These are phyloP conservation scores for Penicillium psychrosexuale DNA, from an alignment of 2,329 filamentous ascomycete species.

Conservation along the genomic window DNA sequence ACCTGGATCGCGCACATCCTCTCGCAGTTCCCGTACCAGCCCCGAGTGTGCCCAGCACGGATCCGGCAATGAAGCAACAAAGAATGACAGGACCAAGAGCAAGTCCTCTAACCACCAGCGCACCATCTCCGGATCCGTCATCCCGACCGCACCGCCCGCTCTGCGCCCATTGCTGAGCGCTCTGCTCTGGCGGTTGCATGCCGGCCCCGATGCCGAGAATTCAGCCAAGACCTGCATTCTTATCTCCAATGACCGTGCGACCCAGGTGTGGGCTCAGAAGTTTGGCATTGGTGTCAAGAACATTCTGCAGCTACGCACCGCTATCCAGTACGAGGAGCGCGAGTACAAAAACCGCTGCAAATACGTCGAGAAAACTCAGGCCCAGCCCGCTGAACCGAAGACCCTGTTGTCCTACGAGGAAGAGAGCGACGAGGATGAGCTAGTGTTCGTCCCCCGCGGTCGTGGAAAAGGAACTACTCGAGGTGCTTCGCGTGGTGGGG, in stretches of 20 bases:
- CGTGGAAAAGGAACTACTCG: constrained; percentile 36
- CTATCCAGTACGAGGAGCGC: constrained; percentile 47
- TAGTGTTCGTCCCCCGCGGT: constrained; percentile 47
- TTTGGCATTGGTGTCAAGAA: constrained; percentile 49
- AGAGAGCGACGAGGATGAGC: constrained; percentile 49
- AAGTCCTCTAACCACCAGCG: constrained; percentile 30
- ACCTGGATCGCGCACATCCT: constrained; percentile 44
- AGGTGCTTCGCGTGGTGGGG: constrained; percentile 27
- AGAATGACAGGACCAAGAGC: constrained; percentile 21
- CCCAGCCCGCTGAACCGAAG: constrained; percentile 37
- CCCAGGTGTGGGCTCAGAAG: constrained; percentile 47
- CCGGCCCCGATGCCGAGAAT: constrained; percentile 31
- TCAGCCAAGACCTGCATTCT: constrained; percentile 41
- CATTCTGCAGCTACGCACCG: constrained; percentile 47
- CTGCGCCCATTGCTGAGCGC: constrained; percentile 46
- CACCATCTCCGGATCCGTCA: constrained; percentile 32
- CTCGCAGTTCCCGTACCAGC: constrained; percentile 46
- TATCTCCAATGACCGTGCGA: constrained; percentile 44
- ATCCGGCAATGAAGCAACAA: constrained; percentile 20
- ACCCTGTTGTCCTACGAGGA: constrained; percentile 47
- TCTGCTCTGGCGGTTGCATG: constrained; percentile 46
- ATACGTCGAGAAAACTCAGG: constrained; percentile 44
- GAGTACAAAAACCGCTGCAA: constrained; percentile 47
- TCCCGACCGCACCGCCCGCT: constrained; percentile 39
- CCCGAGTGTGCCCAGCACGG: constrained; percentile 40